These are phyloP conservation scores for Paecilomyces niveus DNA, from an alignment of 2,329 filamentous ascomycete species.

Conservation along the genomic window DNA sequence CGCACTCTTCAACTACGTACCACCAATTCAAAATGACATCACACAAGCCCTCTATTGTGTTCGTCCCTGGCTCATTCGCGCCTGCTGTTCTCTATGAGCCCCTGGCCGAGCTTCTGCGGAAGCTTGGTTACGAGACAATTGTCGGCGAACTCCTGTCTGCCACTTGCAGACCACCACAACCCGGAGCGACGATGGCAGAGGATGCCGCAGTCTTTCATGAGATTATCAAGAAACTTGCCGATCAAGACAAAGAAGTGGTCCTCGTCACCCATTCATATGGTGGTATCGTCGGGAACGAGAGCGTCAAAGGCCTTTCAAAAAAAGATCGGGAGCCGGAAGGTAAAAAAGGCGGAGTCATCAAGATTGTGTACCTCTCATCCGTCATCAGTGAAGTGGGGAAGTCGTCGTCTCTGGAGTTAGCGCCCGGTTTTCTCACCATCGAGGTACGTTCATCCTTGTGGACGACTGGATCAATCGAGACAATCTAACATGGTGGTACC, in stretches of 20 bases:
- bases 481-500: not conserved
- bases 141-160: conserved; percentile 6
- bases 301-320: conserved; percentile 14
- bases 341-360: conserved; percentile 18
- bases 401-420: not conserved
- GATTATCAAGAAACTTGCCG: conserved; percentile 19
- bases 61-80: not conserved
- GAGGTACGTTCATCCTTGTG: not conserved
- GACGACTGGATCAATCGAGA: not conserved
- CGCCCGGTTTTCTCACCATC: not conserved
- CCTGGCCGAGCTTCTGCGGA: not conserved
- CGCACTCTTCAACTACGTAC: not conserved
- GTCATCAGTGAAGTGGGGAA: conserved; percentile 8
- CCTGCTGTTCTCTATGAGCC: not conserved
- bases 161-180: conserved; percentile 3
- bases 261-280: conserved; percentile 21
- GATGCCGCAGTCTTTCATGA: conserved; percentile 23
- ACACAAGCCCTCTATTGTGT: not conserved
- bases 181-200: conserved; percentile 21
- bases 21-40: not conserved
- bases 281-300: conserved; percentile 16
- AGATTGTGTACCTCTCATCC: conserved; percentile 16
- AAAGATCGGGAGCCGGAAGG: conserved; percentile 13
- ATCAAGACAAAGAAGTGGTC: conserved; percentile 14
- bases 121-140: conserved; percentile 16